Evolutionary conservation across 176 grass and related monocot genomes (phyloP).

Genomic region (Phragmites australis): DNA sequence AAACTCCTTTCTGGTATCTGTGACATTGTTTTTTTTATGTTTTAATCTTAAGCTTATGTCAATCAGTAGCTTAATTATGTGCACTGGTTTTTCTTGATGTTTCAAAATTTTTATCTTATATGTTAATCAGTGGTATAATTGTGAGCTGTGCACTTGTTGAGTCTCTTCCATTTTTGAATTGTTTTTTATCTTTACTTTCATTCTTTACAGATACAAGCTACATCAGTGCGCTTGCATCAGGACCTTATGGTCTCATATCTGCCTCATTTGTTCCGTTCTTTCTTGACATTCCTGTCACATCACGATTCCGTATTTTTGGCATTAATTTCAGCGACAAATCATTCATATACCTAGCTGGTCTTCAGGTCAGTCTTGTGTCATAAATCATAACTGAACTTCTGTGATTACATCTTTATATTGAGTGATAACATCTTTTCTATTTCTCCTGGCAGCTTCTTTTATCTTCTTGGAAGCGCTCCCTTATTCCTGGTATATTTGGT

Average conservation of each 20-base stretch:
- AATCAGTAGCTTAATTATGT: constrained; percentile 3
- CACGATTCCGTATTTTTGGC: constrained; percentile 77
- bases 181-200: constrained; percentile 4
- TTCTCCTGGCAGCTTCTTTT: constrained; percentile 77
- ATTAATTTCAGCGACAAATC: constrained; percentile 83
- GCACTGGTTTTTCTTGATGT: constrained; percentile 1
- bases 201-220: constrained; percentile 67
- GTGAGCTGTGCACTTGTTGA: not conserved
- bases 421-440: not conserved
- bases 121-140: constrained; percentile 19
- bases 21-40: constrained; percentile 24
- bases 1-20: not conserved
- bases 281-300: constrained; percentile 86
- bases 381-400: constrained; percentile 37
- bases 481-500: constrained; percentile 92
- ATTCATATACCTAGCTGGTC: constrained; percentile 84
- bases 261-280: constrained; percentile 85
- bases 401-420: constrained; percentile 21
- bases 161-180: constrained; percentile 14
- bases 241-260: constrained; percentile 96
- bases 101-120: not conserved
- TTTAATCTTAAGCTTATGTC: constrained; percentile 2
- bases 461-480: constrained; percentile 77
- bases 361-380: constrained; percentile 70
- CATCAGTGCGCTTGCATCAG: constrained; percentile 67